Evolutionary conservation across 2,329 filamentous ascomycete species (phyloP).

Genomic region (Chalaropsis thielavioides): DNA sequence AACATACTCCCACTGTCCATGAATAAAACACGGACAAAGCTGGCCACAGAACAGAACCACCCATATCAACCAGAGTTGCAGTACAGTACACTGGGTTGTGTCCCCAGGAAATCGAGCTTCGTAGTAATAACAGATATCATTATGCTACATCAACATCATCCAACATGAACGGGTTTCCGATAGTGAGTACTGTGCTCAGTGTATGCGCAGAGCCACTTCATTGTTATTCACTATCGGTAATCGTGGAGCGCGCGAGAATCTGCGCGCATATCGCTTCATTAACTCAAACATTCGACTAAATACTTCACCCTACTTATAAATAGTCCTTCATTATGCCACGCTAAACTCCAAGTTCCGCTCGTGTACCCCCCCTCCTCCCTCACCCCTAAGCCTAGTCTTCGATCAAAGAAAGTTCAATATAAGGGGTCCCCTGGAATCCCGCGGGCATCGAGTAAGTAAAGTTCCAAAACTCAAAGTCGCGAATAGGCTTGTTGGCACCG

Average conservation of each 20-base stretch:
- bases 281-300: background rate
- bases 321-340: background rate
- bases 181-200: too few relatives aligned
- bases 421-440: constrained; percentile 20
- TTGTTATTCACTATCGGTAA: background rate
- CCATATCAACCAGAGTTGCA: constrained; percentile 2
- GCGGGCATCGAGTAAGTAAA: constrained; percentile 30
- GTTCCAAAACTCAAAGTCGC: constrained; percentile 35
- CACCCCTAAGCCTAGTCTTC: background rate
- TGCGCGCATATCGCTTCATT: background rate
- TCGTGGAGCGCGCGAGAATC: background rate
- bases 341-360: background rate
- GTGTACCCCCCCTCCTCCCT: background rate
- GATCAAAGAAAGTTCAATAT: constrained; percentile 11
- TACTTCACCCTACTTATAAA: background rate
- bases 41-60: constrained; percentile 4
- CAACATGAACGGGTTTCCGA: background rate
- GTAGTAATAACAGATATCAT: constrained; percentile 5
- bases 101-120: background rate
- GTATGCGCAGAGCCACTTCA: background rate
- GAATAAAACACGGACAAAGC: constrained; percentile 1
- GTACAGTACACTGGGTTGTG: constrained; percentile 2
- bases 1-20: background rate
- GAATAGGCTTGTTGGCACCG: constrained; percentile 23
- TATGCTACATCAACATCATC: background rate